Base-by-base conservation (phyloP, 73 alveolate species). In the Paramecium sexaurelia region DNA sequence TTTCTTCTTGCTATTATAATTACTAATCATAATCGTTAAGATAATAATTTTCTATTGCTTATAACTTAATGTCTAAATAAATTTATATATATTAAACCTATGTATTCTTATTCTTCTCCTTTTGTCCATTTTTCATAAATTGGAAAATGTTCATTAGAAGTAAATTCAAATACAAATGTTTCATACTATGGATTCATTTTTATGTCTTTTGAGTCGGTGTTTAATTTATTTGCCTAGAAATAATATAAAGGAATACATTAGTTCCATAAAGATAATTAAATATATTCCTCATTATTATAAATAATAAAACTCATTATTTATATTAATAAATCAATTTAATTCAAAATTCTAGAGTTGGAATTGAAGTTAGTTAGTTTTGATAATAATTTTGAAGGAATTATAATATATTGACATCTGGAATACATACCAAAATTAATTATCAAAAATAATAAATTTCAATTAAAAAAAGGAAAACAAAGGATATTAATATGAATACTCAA, bases 131-230 rank as follows among this genome's bases (percentile, higher is more conserved):
- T 73, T 41, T 73, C 87, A 73, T 29, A 73, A 13, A 35, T 73
- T 29, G 87, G 87, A 20, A 35, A 36, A 73, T 73, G 45, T 7
- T 73, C 87, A 73, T 73, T 73, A 7, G 87, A 73, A 3, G 57
- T 41, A 33, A 73, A 73, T 73, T 73, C 87, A 73, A 73, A 73
- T 17, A 13, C 17, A 73, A 73, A 35, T 29, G 57, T 73, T 35
- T 73, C 87, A 8, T 73, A 73, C 15, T 13, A 13, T 73, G 24
- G 6, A 17, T 73, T 66, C 45, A 35, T 35, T 22, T 66, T 66
- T 13, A 29, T 51, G 7, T 51, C 83, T 61, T 35, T 35, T 2
- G 6, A n/a, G 0, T 51, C 67, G 5, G 67, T 51, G 13, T 22
- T 27, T 61, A 19, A 7, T 61, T 61, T 61, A 61, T 61, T 61